These are phyloP conservation scores for Teratosphaeria epicoccoides DNA, from an alignment of 2,329 filamentous ascomycete species.

Conservation along the genomic window DNA sequence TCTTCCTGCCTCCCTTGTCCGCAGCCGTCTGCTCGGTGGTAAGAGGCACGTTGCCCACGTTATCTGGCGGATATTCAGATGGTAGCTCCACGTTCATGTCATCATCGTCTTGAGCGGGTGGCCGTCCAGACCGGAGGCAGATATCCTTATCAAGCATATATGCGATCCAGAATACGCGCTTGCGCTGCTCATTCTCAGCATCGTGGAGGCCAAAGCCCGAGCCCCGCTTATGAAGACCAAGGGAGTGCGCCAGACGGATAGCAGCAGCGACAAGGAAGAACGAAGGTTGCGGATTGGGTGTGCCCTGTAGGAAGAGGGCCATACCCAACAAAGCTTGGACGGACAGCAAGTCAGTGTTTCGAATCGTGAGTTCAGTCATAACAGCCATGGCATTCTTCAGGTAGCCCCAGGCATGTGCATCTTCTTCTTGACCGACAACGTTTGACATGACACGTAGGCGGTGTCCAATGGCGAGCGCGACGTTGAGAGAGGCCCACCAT, in stretches of 20 bases:
- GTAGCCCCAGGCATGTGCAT: conserved; percentile 89
- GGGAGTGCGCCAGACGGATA: conserved; percentile 82
- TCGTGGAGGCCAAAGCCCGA: conserved; percentile 88
- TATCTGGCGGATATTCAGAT: conserved; percentile 79
- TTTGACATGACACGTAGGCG: conserved; percentile 92
- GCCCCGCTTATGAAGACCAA: conserved; percentile 87
- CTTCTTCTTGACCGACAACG: conserved; percentile 78
- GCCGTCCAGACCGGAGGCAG: conserved; percentile 60
- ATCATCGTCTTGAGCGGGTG: conserved; percentile 63
- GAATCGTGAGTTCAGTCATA: conserved; percentile 84
- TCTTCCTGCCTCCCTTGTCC: conserved; percentile 62
- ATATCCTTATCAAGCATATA: conserved; percentile 67
- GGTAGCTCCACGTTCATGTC: conserved; percentile 95
- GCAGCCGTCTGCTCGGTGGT: background rate
- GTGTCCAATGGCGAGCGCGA: conserved; percentile 85
- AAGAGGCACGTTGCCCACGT: conserved; percentile 87
- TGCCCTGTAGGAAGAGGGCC: conserved; percentile 88
- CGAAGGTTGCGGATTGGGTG: conserved; percentile 88
- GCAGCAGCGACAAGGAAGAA: conserved; percentile 87
- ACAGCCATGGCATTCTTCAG: conserved; percentile 95
- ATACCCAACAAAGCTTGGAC: conserved; percentile 91
- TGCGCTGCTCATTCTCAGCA: conserved; percentile 84
- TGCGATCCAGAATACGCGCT: conserved; percentile 67
- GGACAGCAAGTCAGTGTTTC: conserved; percentile 87
- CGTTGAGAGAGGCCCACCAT: conserved; percentile 97